Percentiles rank a stretch among this genome's conserved stretches.
Conservation (phyloP, 1,284 basidiomycete genomes). For the Agroathelia rolfsii region DNA sequence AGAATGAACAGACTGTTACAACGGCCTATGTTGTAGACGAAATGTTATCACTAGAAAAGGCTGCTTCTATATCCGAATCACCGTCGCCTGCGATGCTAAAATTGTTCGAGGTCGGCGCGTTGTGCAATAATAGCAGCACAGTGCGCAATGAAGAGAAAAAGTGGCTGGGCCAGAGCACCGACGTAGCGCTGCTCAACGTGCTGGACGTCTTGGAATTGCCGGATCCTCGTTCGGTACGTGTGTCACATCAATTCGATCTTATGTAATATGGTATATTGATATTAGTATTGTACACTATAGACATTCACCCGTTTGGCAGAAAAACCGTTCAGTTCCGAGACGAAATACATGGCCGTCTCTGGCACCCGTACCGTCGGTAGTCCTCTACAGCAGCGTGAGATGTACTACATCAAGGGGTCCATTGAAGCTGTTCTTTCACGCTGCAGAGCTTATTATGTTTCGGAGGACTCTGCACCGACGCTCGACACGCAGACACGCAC, state of each 20-base stretch:
- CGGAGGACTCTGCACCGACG: constrained; percentile 71
- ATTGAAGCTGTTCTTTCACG: constrained; percentile 80
- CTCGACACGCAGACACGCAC: constrained; percentile 62
- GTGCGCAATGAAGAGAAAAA: constrained; percentile 63
- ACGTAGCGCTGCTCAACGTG: constrained; percentile 85
- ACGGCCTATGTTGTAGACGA: constrained; percentile 86
- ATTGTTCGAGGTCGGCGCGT: constrained; percentile 54
- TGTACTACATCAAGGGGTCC: constrained; percentile 89
- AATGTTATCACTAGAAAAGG: too few species aligned
- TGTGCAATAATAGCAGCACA: constrained; percentile 64
- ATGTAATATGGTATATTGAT: constrained; percentile 4
- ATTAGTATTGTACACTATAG: constrained; percentile 22
- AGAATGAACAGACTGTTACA: constrained; percentile 92
- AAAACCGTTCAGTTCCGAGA: constrained; percentile 86
- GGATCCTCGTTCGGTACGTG: constrained; percentile 62
- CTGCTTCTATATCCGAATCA: too few species aligned
- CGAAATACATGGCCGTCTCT: constrained; percentile 86
- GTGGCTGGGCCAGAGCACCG: constrained; percentile 85
- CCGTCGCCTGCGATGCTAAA: constrained; percentile 53
- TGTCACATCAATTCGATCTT: constrained; percentile 1
- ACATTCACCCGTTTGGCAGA: constrained; percentile 71
- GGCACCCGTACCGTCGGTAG: constrained; percentile 42
- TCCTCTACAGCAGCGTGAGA: constrained; percentile 45
- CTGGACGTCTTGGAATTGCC: constrained; percentile 60
- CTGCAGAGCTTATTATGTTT: constrained; percentile 83